Conservation (phyloP, 106 monocot species). For the Gastrodia elata region DNA sequence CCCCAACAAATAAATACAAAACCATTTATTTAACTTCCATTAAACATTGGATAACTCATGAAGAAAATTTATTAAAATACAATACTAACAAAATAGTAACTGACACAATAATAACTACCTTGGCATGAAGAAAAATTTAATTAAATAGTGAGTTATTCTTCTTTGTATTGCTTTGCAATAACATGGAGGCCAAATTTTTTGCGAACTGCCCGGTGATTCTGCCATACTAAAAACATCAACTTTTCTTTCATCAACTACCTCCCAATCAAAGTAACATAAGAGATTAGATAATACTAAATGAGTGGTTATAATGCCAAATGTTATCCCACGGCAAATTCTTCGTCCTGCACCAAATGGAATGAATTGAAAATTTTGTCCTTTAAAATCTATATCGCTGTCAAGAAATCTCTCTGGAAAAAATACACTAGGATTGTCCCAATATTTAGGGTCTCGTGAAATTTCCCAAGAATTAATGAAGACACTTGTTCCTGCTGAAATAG, state of each 20-base stretch:
- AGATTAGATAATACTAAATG: conserved; percentile 24
- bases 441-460: conserved; percentile 20
- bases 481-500: conserved; percentile 10
- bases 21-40: no score
- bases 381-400: conserved; percentile 10
- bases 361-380: conserved; percentile 21
- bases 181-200: neutral
- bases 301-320: neutral
- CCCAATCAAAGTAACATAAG: conserved; percentile 18
- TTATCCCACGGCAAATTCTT: conserved; percentile 19
- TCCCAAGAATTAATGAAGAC: conserved; percentile 35
- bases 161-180: neutral
- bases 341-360: conserved; percentile 23
- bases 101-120: no score
- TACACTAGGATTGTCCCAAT: conserved; percentile 23
- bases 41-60: no score
- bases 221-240: conserved; percentile 14
- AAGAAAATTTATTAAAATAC: no score
- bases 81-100: no score
- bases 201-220: conserved; percentile 5
- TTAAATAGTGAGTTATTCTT: no score
- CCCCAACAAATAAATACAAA: no score
- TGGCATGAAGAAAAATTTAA: no score
- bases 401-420: conserved; percentile 20
- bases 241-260: neutral